These are phyloP conservation scores for Neurospora sp. DNA, from an alignment of 495 filamentous ascomycete species.

Conservation along the genomic window DNA sequence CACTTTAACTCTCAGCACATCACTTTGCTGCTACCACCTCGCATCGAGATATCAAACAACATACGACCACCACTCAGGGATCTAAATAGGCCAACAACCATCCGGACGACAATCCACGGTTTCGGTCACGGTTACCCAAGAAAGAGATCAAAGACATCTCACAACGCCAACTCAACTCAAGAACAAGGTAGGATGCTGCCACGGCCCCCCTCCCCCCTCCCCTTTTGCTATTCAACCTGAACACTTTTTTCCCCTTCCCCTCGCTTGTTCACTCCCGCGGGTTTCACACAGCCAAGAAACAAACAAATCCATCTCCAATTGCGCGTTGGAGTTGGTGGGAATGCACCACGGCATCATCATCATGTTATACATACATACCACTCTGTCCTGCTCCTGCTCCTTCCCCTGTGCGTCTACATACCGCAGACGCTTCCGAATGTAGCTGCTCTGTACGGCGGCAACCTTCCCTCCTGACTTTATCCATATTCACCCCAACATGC, in stretches of 20 bases:
- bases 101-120: not conserved
- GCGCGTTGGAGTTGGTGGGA: not conserved
- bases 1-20: not conserved
- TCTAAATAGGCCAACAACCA: not conserved
- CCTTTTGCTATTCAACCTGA: not conserved
- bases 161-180: not conserved
- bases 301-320: not conserved
- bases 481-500: not conserved
- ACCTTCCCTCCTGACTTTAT: not conserved
- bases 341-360: not conserved
- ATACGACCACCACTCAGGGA: not conserved
- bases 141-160: not conserved
- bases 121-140: not conserved
- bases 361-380: not conserved
- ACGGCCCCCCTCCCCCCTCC: not conserved
- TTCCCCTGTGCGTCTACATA: not conserved
- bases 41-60: not conserved
- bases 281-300: not conserved
- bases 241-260: not conserved
- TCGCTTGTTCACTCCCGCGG: not conserved
- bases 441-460: not conserved
- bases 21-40: not conserved
- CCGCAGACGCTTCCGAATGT: not conserved
- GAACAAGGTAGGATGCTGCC: not conserved
- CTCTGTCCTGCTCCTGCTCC: not conserved